Conservation (phyloP, 345 rosid genomes). For the Populus simonii region DNA sequence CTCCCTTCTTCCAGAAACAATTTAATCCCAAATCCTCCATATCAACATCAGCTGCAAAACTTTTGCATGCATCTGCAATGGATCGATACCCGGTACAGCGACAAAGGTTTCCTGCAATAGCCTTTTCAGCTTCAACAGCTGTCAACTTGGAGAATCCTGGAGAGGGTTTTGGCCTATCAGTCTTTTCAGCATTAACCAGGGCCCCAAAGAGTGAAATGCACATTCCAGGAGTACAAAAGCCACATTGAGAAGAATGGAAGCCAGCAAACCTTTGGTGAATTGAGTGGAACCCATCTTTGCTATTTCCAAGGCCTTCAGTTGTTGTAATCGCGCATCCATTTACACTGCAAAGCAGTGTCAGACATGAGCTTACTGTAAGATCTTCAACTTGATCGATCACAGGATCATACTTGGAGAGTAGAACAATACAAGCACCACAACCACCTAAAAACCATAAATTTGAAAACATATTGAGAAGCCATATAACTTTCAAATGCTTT, state of each 20-base stretch:
- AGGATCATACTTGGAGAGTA: constrained; percentile 62
- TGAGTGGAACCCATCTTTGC: constrained; percentile 71
- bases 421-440: constrained; percentile 84
- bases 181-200: constrained; percentile 60
- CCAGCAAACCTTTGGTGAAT: constrained; percentile 74
- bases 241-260: constrained; percentile 92
- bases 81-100: constrained; percentile 94
- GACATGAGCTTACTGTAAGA: constrained; percentile 66
- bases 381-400: constrained; percentile 54
- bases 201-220: constrained; percentile 76
- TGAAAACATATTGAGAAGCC: background rate
- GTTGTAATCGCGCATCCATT: constrained; percentile 79
- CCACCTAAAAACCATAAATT: constrained; percentile 55
- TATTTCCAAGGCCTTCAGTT: constrained; percentile 79
- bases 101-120: constrained; percentile 78
- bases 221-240: constrained; percentile 94
- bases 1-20: constrained; percentile 71
- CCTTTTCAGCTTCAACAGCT: constrained; percentile 65
- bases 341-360: constrained; percentile 75
- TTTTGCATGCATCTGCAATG: constrained; percentile 83
- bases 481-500: background rate
- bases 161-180: constrained; percentile 40
- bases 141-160: constrained; percentile 66
- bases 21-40: constrained; percentile 85
- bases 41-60: constrained; percentile 76